Conservation (phyloP, 371 early-diverging fungal species). For the Circinella umbellata region DNA sequence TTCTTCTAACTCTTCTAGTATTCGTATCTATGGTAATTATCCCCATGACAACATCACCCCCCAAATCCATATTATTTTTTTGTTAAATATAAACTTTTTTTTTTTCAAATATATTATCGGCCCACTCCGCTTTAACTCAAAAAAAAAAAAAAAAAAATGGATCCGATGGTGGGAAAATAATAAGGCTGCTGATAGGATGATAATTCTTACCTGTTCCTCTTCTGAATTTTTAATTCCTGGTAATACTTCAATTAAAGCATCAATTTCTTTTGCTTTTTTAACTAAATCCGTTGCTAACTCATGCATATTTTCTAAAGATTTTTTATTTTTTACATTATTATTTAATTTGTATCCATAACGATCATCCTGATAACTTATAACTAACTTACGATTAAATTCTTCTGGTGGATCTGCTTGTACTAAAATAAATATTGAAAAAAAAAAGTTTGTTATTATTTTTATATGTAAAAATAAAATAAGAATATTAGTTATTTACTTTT, state of each 20-base stretch:
- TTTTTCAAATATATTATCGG: too few relatives aligned
- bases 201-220: constrained; percentile 62
- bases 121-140: too few relatives aligned
- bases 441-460: background rate
- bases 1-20: constrained; percentile 29
- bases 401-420: constrained; percentile 55
- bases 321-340: too few relatives aligned
- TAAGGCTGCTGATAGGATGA: too few relatives aligned
- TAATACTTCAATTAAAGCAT: constrained; percentile 67
- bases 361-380: background rate
- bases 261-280: constrained; percentile 74
- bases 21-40: background rate
- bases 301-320: constrained; percentile 54
- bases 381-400: constrained; percentile 42
- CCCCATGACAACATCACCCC: too few relatives aligned
- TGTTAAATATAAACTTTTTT: too few relatives aligned
- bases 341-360: background rate
- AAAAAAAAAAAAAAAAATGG: background rate
- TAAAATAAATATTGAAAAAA: constrained; percentile 4
- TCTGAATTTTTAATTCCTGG: constrained; percentile 70
- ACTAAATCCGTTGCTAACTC: constrained; percentile 72
- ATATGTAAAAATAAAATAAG: too few relatives aligned
- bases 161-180: background rate
- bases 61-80: too few relatives aligned
- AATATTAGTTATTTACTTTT: constrained; percentile 37